Base-by-base conservation (phyloP, 2,329 filamentous ascomycete species). In the Fusarium nodosum region DNA sequence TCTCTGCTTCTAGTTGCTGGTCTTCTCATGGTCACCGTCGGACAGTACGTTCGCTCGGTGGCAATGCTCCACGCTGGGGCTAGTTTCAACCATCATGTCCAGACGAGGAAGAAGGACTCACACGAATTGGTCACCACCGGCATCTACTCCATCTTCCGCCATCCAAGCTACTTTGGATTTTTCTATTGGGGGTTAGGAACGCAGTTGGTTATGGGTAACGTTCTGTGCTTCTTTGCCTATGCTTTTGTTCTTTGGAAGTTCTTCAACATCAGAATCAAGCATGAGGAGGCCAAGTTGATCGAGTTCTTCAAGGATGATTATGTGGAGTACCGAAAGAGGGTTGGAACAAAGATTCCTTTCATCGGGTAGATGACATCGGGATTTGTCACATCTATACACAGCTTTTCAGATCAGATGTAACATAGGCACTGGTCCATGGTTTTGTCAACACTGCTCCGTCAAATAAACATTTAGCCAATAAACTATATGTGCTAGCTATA, bases 141-240 rank as follows among this genome's bases (percentile, higher is more conserved):
- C 1, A 82, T 98, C 34, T 99, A 98, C 79, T 82, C 83, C 10
- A 79, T 86, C 45, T 82, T 97, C 54, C 85, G 96, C 26, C 96
- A 99, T 79, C 96, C 96, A 15, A 92, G 91, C 62, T 99, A 99
- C 81, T 97, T 98, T 82, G 96, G 95, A 5, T 99, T 97, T 83
- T 99, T 97, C 80, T 98, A 94, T 90, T 99, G 95, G 95, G 93
- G 93, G 0, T 76, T 98, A n/a, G 96, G 96, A 7, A 97, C 94
- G 15, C 96, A 99, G 83, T 77, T 98, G 44, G 88, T 97, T 56
- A 84, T 97, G 68, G 95, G 95, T 20, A 99, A 99, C 80, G 81
- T 87, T 11, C 70, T 97, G 3, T 97, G 93, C 77, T 88, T 97
- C 60, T 71, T 90, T 9, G 91, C 81, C 3, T 98, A 97, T 82